Conservation (phyloP, 495 filamentous ascomycete genomes). For the Apiosordaria backusii region DNA sequence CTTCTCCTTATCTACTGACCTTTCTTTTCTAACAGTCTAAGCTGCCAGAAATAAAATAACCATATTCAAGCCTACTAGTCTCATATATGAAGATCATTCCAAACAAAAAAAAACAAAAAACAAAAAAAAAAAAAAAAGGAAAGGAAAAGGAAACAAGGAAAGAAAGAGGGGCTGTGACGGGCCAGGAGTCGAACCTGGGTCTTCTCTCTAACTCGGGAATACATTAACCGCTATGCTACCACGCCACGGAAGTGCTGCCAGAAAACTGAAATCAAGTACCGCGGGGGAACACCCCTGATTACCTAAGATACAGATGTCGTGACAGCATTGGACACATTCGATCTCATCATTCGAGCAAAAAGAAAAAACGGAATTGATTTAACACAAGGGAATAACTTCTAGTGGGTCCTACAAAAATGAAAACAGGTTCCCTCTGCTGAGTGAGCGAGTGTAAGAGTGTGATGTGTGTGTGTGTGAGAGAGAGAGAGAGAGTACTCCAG, state of each 20-base stretch:
- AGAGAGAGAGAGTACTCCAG: not conserved
- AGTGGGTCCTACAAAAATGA: not conserved
- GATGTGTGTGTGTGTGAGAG: not conserved
- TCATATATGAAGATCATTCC: too few relatives aligned
- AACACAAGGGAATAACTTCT: not conserved
- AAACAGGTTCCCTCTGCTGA: not conserved
- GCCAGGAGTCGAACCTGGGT: not conserved
- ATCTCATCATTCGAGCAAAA: not conserved
- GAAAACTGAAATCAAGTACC: not conserved
- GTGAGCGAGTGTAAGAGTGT: not conserved
- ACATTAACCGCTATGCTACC: not conserved
- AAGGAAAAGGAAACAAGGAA: not conserved
- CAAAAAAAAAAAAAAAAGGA: not conserved
- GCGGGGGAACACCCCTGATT: not conserved
- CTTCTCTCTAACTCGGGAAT: not conserved
- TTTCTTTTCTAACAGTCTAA: too few relatives aligned
- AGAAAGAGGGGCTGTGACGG: not conserved
- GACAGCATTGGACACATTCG: too few relatives aligned
- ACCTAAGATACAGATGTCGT: not conserved
- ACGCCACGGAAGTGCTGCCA: not conserved
- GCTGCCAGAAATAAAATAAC: too few relatives aligned
- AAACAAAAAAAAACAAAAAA: not conserved
- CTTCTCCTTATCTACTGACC: too few relatives aligned
- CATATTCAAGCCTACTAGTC: too few relatives aligned
- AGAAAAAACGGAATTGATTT: not conserved